Conservation (phyloP, 768 basidiomycete species). For the Naganishia onofrii region DNA sequence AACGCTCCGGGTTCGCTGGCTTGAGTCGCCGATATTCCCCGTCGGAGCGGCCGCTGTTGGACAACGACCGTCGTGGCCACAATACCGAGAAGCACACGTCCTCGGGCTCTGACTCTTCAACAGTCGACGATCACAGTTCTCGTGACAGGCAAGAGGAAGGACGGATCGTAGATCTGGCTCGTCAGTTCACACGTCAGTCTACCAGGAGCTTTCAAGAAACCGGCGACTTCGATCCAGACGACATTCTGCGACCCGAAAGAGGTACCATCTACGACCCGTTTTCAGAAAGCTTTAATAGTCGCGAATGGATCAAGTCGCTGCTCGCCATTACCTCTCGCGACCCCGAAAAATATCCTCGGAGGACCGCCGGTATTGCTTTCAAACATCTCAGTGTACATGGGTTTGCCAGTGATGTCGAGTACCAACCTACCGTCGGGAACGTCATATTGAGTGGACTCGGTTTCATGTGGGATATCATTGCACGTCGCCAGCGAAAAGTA, state of each 20-base stretch:
- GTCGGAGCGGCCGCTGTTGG: neutral
- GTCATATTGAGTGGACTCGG: conserved; percentile 37
- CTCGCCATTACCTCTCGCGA: conserved; percentile 38
- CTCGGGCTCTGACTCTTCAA: neutral
- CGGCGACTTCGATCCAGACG: conserved; percentile 2
- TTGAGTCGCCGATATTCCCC: neutral
- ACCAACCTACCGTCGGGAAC: conserved; percentile 56
- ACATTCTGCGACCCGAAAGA: conserved; percentile 44
- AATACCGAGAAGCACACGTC: neutral
- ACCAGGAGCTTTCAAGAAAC: neutral
- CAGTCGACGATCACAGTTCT: neutral
- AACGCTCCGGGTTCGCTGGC: conserved; percentile 4
- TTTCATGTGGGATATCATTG: conserved; percentile 32
- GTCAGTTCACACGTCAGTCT: conserved; percentile 32
- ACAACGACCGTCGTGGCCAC: neutral
- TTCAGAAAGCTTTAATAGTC: conserved; percentile 51
- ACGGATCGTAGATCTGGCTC: conserved; percentile 32
- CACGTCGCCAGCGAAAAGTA: conserved; percentile 41
- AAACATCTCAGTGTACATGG: conserved; percentile 52
- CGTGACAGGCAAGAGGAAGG: conserved; percentile 13
- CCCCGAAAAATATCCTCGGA: conserved; percentile 40
- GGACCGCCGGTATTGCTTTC: conserved; percentile 55
- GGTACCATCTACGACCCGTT: conserved; percentile 53
- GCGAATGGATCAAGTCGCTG: conserved; percentile 51
- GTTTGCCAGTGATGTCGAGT: conserved; percentile 50